Percentiles rank a stretch among this genome's conserved stretches.
Conservation (phyloP, 1,139 yeast genomes). For the Tardiomyces blankii region DNA sequence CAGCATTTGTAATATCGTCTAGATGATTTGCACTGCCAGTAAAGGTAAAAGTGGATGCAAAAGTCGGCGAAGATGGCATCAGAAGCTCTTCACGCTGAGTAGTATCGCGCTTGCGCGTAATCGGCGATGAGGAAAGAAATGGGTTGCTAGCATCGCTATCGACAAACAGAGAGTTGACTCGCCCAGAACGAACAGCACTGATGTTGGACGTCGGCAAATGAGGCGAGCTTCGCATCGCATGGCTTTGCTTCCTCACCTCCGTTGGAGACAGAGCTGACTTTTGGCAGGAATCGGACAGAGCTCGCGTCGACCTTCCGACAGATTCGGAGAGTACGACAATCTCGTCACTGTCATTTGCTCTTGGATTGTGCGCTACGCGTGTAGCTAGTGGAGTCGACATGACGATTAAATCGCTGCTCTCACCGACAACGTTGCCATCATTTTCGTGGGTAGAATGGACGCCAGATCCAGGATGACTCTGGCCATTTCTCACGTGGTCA, state of each 20-base stretch:
- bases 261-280: neutral
- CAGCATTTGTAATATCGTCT: neutral
- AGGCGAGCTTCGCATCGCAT: neutral
- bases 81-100: neutral
- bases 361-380: too few species aligned
- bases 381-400: neutral
- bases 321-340: too few species aligned
- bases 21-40: neutral
- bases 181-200: neutral
- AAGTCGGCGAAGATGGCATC: neutral
- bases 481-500: too few species aligned
- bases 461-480: too few species aligned
- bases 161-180: neutral
- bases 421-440: slow-evolving; percentile 2
- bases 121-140: neutral
- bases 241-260: neutral
- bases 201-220: neutral
- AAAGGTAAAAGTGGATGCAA: neutral
- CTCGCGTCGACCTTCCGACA: neutral
- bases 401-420: slow-evolving; percentile 3
- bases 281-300: neutral
- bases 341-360: too few species aligned
- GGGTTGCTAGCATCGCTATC: neutral
- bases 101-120: neutral
- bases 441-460: too few species aligned